phyloP scores from a whole-genome alignment of 495 filamentous ascomycete genomes.

The Haplographium delicatum region DNA sequence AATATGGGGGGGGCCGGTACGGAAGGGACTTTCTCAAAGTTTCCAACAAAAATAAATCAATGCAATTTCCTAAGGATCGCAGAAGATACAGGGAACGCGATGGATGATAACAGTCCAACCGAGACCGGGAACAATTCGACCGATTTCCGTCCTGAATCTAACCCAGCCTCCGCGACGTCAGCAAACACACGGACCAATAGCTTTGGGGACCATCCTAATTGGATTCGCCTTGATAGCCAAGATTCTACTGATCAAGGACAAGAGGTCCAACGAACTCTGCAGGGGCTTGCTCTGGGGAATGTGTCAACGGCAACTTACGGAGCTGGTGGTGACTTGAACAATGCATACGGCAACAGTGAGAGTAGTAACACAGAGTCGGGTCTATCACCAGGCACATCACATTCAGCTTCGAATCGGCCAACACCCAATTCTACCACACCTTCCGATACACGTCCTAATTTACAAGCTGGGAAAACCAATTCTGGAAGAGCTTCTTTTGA shows the following conservation, averaged over 20 bases:
- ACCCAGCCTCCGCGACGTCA: not conserved
- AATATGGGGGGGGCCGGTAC: not conserved
- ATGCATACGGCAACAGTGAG: constrained; percentile 29
- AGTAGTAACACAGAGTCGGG: constrained; percentile 15
- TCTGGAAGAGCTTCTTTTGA: constrained; percentile 35
- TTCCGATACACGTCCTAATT: constrained; percentile 34
- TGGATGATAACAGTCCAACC: constrained; percentile 9
- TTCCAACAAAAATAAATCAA: constrained; percentile 11
- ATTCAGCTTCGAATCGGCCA: constrained; percentile 38
- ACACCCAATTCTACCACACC: constrained; percentile 49
- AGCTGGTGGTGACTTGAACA: constrained; percentile 8
- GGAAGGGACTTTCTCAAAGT: constrained; percentile 2
- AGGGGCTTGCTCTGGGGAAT: constrained; percentile 23
- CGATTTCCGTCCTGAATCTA: constrained; percentile 2
- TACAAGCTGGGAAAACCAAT: constrained; percentile 25
- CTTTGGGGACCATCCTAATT: constrained; percentile 8
- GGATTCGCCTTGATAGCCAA: constrained; percentile 6
- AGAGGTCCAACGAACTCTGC: constrained; percentile 29
- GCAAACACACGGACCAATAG: not conserved
- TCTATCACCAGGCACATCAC: constrained; percentile 29
- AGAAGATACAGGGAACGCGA: constrained; percentile 7
- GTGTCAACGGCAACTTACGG: constrained; percentile 10
- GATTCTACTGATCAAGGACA: constrained; percentile 9
- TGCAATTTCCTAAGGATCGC: constrained; percentile 15
- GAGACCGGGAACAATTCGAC: not conserved